Base-by-base conservation (phyloP, 2,329 filamentous ascomycete genomes). In the Aspergillus sp. region DNA sequence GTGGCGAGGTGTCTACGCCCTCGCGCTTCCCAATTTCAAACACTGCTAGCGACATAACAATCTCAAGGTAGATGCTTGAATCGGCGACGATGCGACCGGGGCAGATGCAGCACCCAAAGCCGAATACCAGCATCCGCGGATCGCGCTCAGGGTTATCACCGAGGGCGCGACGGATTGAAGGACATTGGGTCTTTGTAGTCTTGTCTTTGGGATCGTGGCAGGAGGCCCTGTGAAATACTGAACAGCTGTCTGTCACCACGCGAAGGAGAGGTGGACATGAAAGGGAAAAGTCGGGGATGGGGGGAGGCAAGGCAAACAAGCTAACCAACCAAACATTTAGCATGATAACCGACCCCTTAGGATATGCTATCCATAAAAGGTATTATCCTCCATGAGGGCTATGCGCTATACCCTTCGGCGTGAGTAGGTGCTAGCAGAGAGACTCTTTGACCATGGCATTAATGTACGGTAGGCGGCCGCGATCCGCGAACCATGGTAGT, bases 341-440 rank as follows among this genome's bases (percentile, higher is more conserved):
- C 5, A 78, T 60, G 2, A 80, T 60, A 0, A 75, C 55, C 1
- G 76, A 65, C 3, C 76, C 77, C 43, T 79, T 79, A 3, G 80
- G 52, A 76, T 71, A 8, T 63, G 56, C 31, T 69, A 70, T 23
- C 70, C 69, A 13, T 68, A 68, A 55, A 58, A 74, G 9, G 55
- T 64, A 50, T 68, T 71, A 59, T 71, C 67, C 45, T 68, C 38
- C 46, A 59, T 71, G 4, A 67, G n/a, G 64, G 5, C 62, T 52
- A 52, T 77, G 74, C 0, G 72, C 60, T 1, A 73, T n/a, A 0
- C 66, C 68, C 59, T 72, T 66, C 1, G 73, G 71, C 0, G 61
- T 66, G 4, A 74, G 66, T 5, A 73, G 70, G 41, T 69, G 64
- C 74, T 73, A 76, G 13, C 75, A 69, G 2, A 73, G 62, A 1